Base-by-base conservation (phyloP, 2,329 filamentous ascomycete species). In the Teratosphaeriaceae sp. region DNA sequence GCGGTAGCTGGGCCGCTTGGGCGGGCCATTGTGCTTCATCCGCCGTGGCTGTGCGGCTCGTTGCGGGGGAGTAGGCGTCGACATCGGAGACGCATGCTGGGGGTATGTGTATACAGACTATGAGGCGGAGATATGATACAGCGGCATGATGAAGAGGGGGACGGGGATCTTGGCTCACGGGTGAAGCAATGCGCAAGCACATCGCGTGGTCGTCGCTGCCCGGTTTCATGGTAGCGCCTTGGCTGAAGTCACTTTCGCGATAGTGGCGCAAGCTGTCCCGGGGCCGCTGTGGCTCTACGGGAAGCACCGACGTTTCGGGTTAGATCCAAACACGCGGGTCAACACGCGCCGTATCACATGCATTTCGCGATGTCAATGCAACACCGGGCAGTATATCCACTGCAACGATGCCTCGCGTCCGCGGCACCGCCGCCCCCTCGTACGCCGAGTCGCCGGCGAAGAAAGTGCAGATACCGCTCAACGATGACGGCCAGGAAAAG, bases 401-500 rank as follows among this genome's bases (percentile, higher is more conserved):
- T 24, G 15, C 37, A 16, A 23, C 29, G 7, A 65, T 65, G 63
- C 62, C 63, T 51, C 56, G 61, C 47, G 55, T 60, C 43, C 54
- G 72, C 43, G 54, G 44, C 44, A 30, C 44, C 71, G 71, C 60
- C 53, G 55, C 66, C 69, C 41, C 62, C 57, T 39, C 67, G 68
- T 37, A 76, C 71, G 47, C 73, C 71, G 53, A 48, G 51, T 69
- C 72, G 19, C 70, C 72, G 27, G 61, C 72, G 49, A 75, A 74
- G 68, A 48, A 44, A 27, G 40, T 35, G 57, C 94, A 88, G 64
- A 94, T 98, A 46, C 89, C 92, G 26, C 79, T 98, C 50, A 97
- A 97, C 70, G 92, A 98, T 70, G 92, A 98, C 73, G 82, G 80
- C 47, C 80, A 84, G 56, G 92, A 98, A 69, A 95, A 94, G 66